These are phyloP conservation scores for Dactylellina drechsleri DNA, from an alignment of 2,329 filamentous ascomycete species.

Conservation along the genomic window DNA sequence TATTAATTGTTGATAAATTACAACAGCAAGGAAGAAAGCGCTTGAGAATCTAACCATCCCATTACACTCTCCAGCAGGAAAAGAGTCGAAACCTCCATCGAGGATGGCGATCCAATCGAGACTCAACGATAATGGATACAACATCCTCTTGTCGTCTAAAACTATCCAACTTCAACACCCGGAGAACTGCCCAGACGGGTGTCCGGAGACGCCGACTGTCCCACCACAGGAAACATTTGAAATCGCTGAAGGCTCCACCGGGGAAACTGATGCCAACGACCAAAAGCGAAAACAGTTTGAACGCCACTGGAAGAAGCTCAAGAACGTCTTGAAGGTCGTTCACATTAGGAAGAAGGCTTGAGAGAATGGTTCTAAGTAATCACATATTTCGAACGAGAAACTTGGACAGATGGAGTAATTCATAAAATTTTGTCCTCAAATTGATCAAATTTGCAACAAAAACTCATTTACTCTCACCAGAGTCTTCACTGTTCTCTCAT, in stretches of 20 bases:
- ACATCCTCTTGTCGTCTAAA: conserved; percentile 4
- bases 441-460: too few relatives aligned
- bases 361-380: neutral
- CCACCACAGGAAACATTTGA: neutral
- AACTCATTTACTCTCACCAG: too few relatives aligned
- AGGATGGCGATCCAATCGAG: neutral
- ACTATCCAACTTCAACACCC: neutral
- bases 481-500: too few relatives aligned
- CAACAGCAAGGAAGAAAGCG: neutral
- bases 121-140: conserved; percentile 12
- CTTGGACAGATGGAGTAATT: too few relatives aligned
- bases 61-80: neutral
- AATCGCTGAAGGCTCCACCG: neutral
- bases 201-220: neutral
- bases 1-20: neutral
- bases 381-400: too few relatives aligned
- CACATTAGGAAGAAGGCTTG: neutral
- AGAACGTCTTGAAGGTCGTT: neutral
- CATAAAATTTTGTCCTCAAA: too few relatives aligned
- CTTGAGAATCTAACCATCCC: conserved; percentile 9
- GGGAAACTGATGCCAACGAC: neutral
- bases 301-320: conserved; percentile 14
- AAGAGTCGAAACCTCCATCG: neutral
- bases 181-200: too few relatives aligned
- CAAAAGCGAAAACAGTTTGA: neutral